Percentiles rank a stretch among this genome's conserved stretches.
Conservation (phyloP, 2,329 filamentous ascomycete genomes). For the Fusarium stilboides region DNA sequence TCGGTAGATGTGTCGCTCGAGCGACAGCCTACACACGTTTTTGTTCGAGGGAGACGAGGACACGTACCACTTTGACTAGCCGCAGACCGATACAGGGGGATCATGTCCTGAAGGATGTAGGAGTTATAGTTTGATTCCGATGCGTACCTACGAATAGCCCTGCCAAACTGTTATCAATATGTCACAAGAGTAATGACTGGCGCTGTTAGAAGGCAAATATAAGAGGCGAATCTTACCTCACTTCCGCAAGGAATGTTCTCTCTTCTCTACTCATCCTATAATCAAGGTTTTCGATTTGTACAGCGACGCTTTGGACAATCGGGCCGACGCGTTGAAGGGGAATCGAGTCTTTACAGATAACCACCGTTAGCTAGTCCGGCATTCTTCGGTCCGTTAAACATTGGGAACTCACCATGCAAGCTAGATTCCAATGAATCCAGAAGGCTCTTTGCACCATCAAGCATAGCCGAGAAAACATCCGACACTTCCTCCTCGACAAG, state of each 20-base stretch:
- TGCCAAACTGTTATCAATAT: not conserved
- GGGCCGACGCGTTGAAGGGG: not conserved
- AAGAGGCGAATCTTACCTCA: slow-evolving; percentile 6
- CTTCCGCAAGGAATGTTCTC: slow-evolving; percentile 2
- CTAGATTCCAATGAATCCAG: not conserved
- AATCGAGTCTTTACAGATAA: not conserved
- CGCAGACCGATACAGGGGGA: slow-evolving; percentile 23
- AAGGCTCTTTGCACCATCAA: not conserved
- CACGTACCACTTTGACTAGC: not conserved
- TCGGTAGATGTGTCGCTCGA: not conserved
- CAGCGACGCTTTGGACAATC: not conserved
- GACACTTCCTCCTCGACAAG: slow-evolving; percentile 50
- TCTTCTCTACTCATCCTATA: slow-evolving; percentile 16
- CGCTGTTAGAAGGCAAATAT: too few relatives aligned
- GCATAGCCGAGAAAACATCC: slow-evolving; percentile 6
- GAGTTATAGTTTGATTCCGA: slow-evolving; percentile 35
- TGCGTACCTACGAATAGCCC: slow-evolving; percentile 25
- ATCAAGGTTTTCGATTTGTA: slow-evolving; percentile 7
- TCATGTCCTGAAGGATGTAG: slow-evolving; percentile 34
- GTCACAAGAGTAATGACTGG: not conserved
- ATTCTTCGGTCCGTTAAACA: not conserved
- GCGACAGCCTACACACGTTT: not conserved
- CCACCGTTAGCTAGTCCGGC: not conserved
- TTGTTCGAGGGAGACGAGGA: not conserved
- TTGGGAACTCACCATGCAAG: slow-evolving; percentile 5